A percentile compares a stretch with the other conserved stretches of the same genome.
Conservation (phyloP, 805 yeast genomes). For the Ogataea dorogensis region DNA sequence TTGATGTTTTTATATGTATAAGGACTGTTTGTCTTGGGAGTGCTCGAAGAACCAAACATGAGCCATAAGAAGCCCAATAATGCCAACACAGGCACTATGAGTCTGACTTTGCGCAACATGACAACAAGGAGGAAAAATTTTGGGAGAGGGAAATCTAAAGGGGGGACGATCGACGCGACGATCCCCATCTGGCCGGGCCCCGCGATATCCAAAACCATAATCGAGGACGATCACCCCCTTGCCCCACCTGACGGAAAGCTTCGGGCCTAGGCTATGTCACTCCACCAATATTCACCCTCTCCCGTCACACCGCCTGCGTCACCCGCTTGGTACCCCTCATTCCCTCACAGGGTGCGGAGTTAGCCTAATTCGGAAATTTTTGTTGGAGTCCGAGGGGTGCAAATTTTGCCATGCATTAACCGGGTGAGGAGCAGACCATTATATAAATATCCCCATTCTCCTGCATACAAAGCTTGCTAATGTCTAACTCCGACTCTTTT, state of each 20-base stretch:
- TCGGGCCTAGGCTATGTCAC: constrained; percentile 1
- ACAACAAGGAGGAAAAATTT: constrained; percentile 7
- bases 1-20: constrained; percentile 43
- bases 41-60: constrained; percentile 35
- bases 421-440: constrained; percentile 6
- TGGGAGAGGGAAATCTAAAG: not conserved
- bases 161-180: not conserved
- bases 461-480: constrained; percentile 3
- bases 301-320: constrained; percentile 1
- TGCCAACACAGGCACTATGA: constrained; percentile 46
- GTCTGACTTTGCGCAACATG: constrained; percentile 42
- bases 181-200: no score
- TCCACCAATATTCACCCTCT: not conserved
- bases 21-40: constrained; percentile 25
- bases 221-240: no score
- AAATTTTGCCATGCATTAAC: constrained; percentile 1
- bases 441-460: constrained; percentile 6
- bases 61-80: constrained; percentile 42
- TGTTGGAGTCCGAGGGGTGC: constrained; percentile 12
- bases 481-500: constrained; percentile 26
- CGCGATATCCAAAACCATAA: no score
- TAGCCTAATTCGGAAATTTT: constrained; percentile 4
- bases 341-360: constrained; percentile 6
- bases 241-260: no score
- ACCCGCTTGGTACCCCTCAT: constrained; percentile 5